phyloP scores from a whole-genome alignment of 805 yeast species.

The Zygosaccharomyces bisporus region DNA sequence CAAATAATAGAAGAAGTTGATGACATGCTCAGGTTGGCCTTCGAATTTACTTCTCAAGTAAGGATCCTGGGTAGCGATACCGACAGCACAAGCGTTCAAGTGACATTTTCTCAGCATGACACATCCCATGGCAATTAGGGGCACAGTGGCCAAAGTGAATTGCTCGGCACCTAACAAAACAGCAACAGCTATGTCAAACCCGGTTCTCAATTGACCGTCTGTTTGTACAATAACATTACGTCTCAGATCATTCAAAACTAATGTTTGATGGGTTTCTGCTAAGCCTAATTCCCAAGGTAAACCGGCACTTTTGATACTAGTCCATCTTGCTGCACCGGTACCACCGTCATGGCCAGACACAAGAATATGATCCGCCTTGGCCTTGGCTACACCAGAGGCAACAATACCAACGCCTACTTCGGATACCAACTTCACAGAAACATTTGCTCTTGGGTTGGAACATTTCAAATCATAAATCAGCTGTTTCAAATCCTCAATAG shows the following conservation, averaged over 20 bases:
- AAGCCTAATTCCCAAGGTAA: constrained; percentile 98
- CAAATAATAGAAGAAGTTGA: constrained; percentile 93
- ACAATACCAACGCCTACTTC: constrained; percentile 99
- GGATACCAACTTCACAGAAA: constrained; percentile 92
- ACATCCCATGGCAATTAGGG: constrained; percentile 96
- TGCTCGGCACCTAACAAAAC: constrained; percentile 97
- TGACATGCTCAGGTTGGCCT: constrained; percentile 98
- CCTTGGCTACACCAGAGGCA: constrained; percentile 99
- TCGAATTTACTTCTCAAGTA: constrained; percentile 83
- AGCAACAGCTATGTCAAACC: constrained; percentile 95
- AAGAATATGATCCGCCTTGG: constrained; percentile 94
- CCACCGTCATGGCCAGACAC: constrained; percentile 99
- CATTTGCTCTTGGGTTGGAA: constrained; percentile 94
- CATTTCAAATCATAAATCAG: constrained; percentile 94
- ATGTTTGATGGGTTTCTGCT: constrained; percentile 97
- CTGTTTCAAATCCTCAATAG: constrained; percentile 96
- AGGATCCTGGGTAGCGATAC: constrained; percentile 98
- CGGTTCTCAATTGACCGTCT: constrained; percentile 97
- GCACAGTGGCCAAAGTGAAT: constrained; percentile 97
- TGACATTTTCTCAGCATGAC: constrained; percentile 95
- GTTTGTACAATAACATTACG: constrained; percentile 95
- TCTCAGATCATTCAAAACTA: constrained; percentile 91
- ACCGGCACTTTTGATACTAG: constrained; percentile 96
- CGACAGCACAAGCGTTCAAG: constrained; percentile 92
- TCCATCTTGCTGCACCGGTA: constrained; percentile 98